These are phyloP conservation scores for Cladosporium halotolerans DNA, from an alignment of 2,329 filamentous ascomycete species.

Conservation along the genomic window DNA sequence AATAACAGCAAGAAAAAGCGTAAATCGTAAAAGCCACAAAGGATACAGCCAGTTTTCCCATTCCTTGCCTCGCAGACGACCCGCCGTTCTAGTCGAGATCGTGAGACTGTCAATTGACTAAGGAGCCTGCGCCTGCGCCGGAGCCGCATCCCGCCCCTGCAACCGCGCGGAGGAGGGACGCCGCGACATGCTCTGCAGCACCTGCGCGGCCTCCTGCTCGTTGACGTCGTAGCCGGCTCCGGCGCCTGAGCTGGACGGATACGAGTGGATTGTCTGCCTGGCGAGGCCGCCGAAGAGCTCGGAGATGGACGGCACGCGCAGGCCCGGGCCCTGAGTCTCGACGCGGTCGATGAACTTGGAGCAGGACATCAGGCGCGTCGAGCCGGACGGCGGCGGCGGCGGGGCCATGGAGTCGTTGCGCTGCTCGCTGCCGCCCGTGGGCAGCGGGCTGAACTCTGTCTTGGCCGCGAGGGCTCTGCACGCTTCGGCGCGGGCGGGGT, in stretches of 20 bases:
- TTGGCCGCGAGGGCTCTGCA: conserved; percentile 21
- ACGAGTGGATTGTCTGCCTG: conserved; percentile 9
- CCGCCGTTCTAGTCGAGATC: no score
- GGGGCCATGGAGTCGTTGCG: conserved; percentile 9
- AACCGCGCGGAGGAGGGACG: background rate
- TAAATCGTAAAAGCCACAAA: no score
- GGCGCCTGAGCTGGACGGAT: background rate
- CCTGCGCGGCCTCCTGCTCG: conserved; percentile 19
- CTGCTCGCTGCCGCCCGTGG: conserved; percentile 9
- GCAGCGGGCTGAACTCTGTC: background rate
- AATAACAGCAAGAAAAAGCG: no score
- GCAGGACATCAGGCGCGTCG: conserved; percentile 15
- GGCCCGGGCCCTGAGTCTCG: background rate
- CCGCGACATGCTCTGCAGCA: conserved; percentile 12
- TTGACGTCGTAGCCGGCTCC: conserved; percentile 16
- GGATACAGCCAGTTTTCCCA: no score
- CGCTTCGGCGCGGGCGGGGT: conserved; percentile 22
- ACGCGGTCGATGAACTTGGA: conserved; percentile 14
- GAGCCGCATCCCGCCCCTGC: no score
- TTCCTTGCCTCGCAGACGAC: no score
- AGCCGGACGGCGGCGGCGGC: background rate
- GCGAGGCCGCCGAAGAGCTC: conserved; percentile 13
- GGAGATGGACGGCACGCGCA: conserved; percentile 13
- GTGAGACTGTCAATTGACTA: no score
- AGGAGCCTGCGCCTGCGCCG: no score